Evolutionary conservation across 1,139 yeast species (phyloP).

Genomic region (Yamadazyma aaseri): DNA sequence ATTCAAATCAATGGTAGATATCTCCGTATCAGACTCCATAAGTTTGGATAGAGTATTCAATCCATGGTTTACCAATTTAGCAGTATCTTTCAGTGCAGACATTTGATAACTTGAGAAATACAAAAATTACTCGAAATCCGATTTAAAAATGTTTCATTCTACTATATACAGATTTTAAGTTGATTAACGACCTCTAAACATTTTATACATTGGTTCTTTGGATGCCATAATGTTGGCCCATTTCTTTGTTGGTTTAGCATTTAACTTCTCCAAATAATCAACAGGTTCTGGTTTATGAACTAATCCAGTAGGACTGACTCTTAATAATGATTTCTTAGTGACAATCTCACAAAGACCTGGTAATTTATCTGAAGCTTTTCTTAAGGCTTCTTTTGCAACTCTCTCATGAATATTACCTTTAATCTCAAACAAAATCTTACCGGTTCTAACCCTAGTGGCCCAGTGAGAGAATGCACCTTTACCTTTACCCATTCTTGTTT

Average conservation of each 20-base stretch:
- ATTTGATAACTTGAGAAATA: too few relatives aligned
- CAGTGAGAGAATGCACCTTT: slow-evolving; percentile 97
- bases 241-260: slow-evolving; percentile 65
- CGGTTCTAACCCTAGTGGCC: slow-evolving; percentile 96
- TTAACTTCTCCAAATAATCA: slow-evolving; percentile 55
- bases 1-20: slow-evolving; percentile 51
- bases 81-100: slow-evolving; percentile 33
- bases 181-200: slow-evolving; percentile 56
- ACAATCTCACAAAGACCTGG: slow-evolving; percentile 93
- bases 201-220: slow-evolving; percentile 49
- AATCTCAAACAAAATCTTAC: slow-evolving; percentile 87
- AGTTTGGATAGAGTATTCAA: slow-evolving; percentile 28
- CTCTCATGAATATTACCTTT: slow-evolving; percentile 79
- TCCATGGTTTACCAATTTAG: slow-evolving; percentile 29
- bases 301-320: slow-evolving; percentile 63
- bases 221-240: slow-evolving; percentile 50
- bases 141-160: too few relatives aligned
- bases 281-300: slow-evolving; percentile 45
- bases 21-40: slow-evolving; percentile 55
- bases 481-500: slow-evolving; percentile 99
- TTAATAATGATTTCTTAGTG: slow-evolving; percentile 59
- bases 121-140: too few relatives aligned
- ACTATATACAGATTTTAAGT: slow-evolving; percentile 8
- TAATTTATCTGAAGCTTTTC: slow-evolving; percentile 87
- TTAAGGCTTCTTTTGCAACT: slow-evolving; percentile 86